Evolutionary conservation across 371 early-diverging fungal species (phyloP), one percentile per base, ranked within the genome.

Genomic region (Mortierella sp.): DNA sequence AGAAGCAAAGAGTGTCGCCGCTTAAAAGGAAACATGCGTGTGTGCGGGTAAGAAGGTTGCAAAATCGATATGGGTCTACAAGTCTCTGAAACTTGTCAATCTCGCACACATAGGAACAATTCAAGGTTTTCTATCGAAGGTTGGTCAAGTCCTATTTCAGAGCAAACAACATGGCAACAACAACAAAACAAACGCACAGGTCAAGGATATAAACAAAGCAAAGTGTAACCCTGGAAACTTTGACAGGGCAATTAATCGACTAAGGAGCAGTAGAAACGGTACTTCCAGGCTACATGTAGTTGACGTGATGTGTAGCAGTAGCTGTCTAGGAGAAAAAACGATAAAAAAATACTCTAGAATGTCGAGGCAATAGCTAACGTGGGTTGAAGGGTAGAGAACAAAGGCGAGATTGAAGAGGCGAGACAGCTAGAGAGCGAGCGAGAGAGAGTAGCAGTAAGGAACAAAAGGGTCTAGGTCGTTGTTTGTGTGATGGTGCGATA

Each of bases 121-220:
- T 67, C 67, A 67, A 67, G 67, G 67, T 67, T 67, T 37, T 67
- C 11, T 10, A 24, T 21, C 34, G 21, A 24, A 16, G 21, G 43
- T 24, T 37, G 67, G 21, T 40, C 67, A 67, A 4, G 61, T 31
- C 9, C 16, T 37, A 67, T 26, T 57, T 57, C 9, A 21, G 31
- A 26, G 34, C 37, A 64, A 64, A 34, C 37, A 31, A 61, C 13
- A 24, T 54, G 54, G 9, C 55, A 55, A 55, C 55, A 55, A 64
- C 59, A 59, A 59, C 59, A 61, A 34, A 34, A 67, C 40, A 67
- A 67, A 67, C 67, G 67, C 67, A 67, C 67, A 40, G 67, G 24
- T 61, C 61, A 61, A 61, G 61, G 5, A 5, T 5, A 19, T 34
- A 61, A 57, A 40, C 40, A 67, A 19, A 67, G 2, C 34, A 19